phyloP scores from a whole-genome alignment of 495 filamentous ascomycete genomes.

The Cenococcum geophilum region DNA sequence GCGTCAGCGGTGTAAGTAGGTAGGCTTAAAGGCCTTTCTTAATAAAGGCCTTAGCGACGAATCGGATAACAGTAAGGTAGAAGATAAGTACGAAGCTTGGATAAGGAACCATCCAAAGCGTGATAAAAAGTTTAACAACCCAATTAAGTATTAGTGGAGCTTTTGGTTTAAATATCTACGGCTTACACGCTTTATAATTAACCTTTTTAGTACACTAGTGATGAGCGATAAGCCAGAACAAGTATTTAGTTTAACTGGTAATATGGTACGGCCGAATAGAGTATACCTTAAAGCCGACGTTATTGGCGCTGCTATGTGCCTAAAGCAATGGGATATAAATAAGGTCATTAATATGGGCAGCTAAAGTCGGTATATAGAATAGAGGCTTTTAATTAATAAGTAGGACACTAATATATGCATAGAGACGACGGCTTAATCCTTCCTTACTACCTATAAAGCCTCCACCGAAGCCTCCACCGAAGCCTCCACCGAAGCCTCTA shows the following conservation, averaged over 20 bases:
- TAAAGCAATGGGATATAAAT: too few species aligned
- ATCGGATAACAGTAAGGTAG: too few species aligned
- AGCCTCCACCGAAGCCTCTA: too few species aligned
- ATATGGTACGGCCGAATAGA: not conserved
- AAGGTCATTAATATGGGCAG: not conserved
- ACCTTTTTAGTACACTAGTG: not conserved
- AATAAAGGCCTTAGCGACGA: too few species aligned
- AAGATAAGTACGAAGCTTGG: too few species aligned
- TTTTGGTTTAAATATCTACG: not conserved
- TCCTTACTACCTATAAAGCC: not conserved
- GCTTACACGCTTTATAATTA: not conserved
- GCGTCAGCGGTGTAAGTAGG: too few species aligned
- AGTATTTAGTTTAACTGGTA: not conserved
- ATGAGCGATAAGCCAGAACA: not conserved
- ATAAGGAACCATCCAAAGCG: too few species aligned
- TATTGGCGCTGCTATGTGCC: not conserved
- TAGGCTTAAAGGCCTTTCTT: too few species aligned
- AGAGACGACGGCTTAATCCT: not conserved
- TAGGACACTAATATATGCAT: not conserved
- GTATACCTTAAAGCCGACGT: not conserved
- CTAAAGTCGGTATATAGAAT: not conserved
- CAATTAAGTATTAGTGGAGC: too few species aligned
- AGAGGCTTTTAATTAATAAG: not conserved
- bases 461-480: too few species aligned
- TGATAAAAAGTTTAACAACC: too few species aligned